phyloP scores from a whole-genome alignment of 345 rosid species.

The Arabidopsis thaliana region TAIR10.1 NC_003071.7:16367001-16367500 shows the following conservation, averaged over 20 bases:
- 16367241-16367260: conserved; percentile 37
- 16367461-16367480: conserved; percentile 44
- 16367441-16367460: conserved; percentile 54
- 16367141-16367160: conserved; percentile 32
- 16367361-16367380: conserved; percentile 47
- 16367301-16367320: conserved; percentile 50
- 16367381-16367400: conserved; percentile 49
- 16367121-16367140: conserved; percentile 45
- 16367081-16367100: conserved; percentile 58
- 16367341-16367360: conserved; percentile 51
- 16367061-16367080: conserved; percentile 62
- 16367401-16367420: conserved; percentile 59
- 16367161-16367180: neutral
- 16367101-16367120: conserved; percentile 63
- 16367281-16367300: conserved; percentile 54
- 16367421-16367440: conserved; percentile 54
- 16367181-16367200: conserved; percentile 2
- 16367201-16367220: conserved; percentile 11
- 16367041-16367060: conserved; percentile 59
- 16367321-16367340: conserved; percentile 43
- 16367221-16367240: conserved; percentile 45
- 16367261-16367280: conserved; percentile 43
- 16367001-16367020: conserved; percentile 54
- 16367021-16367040: conserved; percentile 56
- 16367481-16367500: conserved; percentile 51